A percentile compares a stretch with the other conserved stretches of the same genome.
phyloP scores from a whole-genome alignment of 2,329 filamentous ascomycete genomes.

The Fonsecaea multimorphosa region DNA sequence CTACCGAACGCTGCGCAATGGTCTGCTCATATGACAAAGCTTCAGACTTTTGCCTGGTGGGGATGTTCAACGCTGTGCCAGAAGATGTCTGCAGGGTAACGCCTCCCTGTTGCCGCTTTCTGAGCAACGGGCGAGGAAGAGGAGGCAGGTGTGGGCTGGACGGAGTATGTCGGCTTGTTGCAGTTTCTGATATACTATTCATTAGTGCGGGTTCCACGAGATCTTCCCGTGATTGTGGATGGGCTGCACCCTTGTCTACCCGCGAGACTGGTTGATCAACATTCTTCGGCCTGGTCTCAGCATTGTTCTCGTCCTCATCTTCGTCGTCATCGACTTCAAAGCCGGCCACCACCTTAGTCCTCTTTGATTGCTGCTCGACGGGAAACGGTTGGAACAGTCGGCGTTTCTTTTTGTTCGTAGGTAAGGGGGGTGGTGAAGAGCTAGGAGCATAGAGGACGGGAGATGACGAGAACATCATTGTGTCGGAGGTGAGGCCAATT shows the following conservation, averaged over 20 bases:
- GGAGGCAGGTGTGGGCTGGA: conserved; percentile 18
- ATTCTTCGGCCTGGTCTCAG: neutral
- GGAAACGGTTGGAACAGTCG: conserved; percentile 44
- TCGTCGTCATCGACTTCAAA: conserved; percentile 53
- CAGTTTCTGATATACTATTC: neutral
- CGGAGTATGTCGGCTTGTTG: neutral
- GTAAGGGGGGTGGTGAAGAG: conserved; percentile 45
- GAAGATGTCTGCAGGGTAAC: conserved; percentile 55
- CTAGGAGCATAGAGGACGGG: conserved; percentile 47
- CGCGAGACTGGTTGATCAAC: neutral
- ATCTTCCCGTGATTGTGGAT: conserved; percentile 13
- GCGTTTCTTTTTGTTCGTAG: conserved; percentile 47
- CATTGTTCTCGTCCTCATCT: conserved; percentile 41
- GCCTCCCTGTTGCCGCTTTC: conserved; percentile 28
- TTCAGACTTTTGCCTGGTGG: conserved; percentile 46
- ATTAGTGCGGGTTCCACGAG: conserved; percentile 18
- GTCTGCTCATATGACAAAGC: conserved; percentile 59
- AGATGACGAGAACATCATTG: conserved; percentile 53
- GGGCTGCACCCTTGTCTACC: neutral
- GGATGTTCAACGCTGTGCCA: conserved; percentile 55
- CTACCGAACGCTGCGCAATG: conserved; percentile 60
- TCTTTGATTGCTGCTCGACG: conserved; percentile 45
- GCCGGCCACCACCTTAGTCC: conserved; percentile 49
- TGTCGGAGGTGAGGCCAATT: conserved; percentile 32
- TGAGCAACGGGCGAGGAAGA: conserved; percentile 30